Base-by-base conservation (phyloP, 192 early-diverging fungal genomes). In the Linnemannia elongata region DNA sequence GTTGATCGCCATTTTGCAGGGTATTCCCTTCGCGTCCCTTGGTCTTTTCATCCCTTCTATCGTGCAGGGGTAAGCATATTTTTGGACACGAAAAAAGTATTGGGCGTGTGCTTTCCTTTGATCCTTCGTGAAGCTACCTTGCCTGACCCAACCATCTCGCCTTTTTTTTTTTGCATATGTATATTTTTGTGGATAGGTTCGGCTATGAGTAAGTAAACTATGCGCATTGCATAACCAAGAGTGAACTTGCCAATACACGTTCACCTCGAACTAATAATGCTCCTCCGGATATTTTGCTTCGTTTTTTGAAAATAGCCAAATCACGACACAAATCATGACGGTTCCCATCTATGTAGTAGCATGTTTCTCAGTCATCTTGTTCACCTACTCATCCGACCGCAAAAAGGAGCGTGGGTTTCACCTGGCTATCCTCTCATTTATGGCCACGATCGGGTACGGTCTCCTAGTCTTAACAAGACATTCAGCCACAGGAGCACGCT, bases 21-120 rank as follows among this genome's bases (percentile, higher is more conserved):
- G 88, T 72, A 92, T 90, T n/a, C 90, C 94, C 4, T 79, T 93
- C 13, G 92, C 92, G 35, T 92, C 92, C 60, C 90, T 94, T 44
- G 87, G 90, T 49, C 90, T 94, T 15, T 95, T 95, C 79, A 78
- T 96, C 54, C 95, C 96, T 6, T 92, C 92, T 17, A 94, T 96
- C 39, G 90, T 95, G 69, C 85, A 88, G 27, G 87, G 90, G 60
- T 66, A 30, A 66, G 60, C 35, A 3, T 30, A 66, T 57, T n/a
- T 80, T 80, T 41, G 78, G 79, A 33, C 45, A 49, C 36, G 38
- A 81, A 73, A 41, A 74, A 38, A 36, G 55, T 13, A 1, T 42
- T 22, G 17, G 36, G 30, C 3, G 24, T 10, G 5, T 36, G 69
- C 17, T 35, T 4, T 22, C 6, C 36, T n/a, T 39, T 72, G 70